Evolutionary conservation across 2,329 filamentous ascomycete genomes (phyloP).

Genomic region (Diaporthe vexans): DNA sequence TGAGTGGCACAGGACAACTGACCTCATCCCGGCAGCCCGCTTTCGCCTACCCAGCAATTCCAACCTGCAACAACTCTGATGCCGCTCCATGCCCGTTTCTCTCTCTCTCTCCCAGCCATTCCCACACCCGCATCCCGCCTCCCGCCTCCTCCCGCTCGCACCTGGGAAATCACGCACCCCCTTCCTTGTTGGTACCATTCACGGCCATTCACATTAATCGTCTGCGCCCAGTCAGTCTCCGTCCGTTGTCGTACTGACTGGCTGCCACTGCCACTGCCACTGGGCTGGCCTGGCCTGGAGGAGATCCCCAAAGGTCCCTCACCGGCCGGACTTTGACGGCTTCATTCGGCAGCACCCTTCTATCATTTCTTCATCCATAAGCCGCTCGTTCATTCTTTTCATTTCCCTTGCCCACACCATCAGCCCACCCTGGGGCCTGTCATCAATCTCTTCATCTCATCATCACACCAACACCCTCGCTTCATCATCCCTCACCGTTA

Average conservation of each 20-base stretch:
- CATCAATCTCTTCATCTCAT: slow-evolving; percentile 25
- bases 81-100: slow-evolving; percentile 20
- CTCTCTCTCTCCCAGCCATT: slow-evolving; percentile 7
- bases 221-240: not conserved
- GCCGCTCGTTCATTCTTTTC: not conserved
- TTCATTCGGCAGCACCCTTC: slow-evolving; percentile 13
- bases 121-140: slow-evolving; percentile 6
- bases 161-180: not conserved
- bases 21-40: slow-evolving; percentile 29
- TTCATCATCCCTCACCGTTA: slow-evolving; percentile 25
- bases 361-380: slow-evolving; percentile 11
- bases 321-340: slow-evolving; percentile 17
- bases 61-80: slow-evolving; percentile 31
- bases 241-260: slow-evolving; percentile 6
- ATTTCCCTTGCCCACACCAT: slow-evolving; percentile 28
- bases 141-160: not conserved
- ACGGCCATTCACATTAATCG: not conserved
- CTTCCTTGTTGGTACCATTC: not conserved
- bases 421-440: slow-evolving; percentile 16
- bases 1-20: slow-evolving; percentile 7
- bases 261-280: not conserved
- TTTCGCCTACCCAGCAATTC: slow-evolving; percentile 15
- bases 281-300: not conserved
- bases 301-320: slow-evolving; percentile 19
- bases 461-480: slow-evolving; percentile 20